phyloP scores from a whole-genome alignment of 345 rosid species.

The Eucalyptus guilfoylei region DNA sequence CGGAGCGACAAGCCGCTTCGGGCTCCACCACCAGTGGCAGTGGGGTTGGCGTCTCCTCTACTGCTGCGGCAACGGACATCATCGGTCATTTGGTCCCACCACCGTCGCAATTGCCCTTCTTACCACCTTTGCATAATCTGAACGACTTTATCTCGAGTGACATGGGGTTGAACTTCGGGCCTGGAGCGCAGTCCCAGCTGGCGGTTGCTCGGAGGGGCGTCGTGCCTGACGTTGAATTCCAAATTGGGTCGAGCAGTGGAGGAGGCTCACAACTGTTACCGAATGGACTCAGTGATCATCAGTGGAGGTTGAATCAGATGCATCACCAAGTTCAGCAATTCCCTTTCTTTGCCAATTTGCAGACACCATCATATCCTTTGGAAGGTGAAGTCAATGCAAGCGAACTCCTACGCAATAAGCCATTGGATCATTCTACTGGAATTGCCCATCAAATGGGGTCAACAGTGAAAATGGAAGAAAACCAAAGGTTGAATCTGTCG shows the following conservation, averaged over 20 bases:
- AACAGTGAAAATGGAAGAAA: constrained; percentile 29
- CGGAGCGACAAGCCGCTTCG: neutral
- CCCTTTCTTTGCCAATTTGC: constrained; percentile 17
- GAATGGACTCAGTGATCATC: constrained; percentile 6
- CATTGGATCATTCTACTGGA: constrained; percentile 8
- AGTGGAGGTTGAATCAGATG: neutral
- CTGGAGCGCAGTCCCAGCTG: neutral
- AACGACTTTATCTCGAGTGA: constrained; percentile 7
- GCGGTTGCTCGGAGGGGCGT: neutral
- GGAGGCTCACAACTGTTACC: constrained; percentile 7
- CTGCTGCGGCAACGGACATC: neutral
- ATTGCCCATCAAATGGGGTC: neutral
- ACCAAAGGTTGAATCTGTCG: constrained; percentile 24
- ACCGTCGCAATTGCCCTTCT: constrained; percentile 15
- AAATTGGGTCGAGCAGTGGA: constrained; percentile 2
- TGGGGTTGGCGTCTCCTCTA: constrained; percentile 10
- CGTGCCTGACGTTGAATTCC: constrained; percentile 10
- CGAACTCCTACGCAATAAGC: constrained; percentile 8
- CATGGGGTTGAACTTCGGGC: constrained; percentile 15
- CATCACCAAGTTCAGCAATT: constrained; percentile 9
- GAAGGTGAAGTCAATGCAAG: constrained; percentile 5
- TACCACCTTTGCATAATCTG: constrained; percentile 30
- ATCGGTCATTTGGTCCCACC: neutral
- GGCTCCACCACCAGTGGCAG: constrained; percentile 7
- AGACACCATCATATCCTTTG: constrained; percentile 13